Conservation (phyloP, 2,329 filamentous ascomycete genomes). For the Cladosporium sp. region DNA sequence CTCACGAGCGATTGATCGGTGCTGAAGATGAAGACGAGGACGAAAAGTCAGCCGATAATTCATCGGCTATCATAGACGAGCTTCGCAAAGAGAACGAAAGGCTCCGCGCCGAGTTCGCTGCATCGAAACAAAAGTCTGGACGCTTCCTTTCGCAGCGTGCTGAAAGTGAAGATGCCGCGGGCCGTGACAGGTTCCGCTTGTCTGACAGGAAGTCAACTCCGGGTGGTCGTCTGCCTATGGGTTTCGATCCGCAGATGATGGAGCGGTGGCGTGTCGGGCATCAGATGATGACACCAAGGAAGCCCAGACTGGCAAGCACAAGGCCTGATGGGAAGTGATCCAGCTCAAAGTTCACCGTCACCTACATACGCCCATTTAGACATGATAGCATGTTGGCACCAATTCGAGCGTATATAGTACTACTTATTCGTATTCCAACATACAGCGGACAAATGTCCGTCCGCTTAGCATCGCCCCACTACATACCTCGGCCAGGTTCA, state of each 20-base stretch:
- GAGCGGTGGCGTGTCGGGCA: constrained; percentile 15
- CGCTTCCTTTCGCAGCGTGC: constrained; percentile 14
- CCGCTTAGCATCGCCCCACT: not conserved
- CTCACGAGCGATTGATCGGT: constrained; percentile 6
- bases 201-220: constrained; percentile 9
- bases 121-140: constrained; percentile 3
- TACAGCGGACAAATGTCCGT: too few species aligned
- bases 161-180: not conserved
- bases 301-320: not conserved
- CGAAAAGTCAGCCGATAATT: not conserved
- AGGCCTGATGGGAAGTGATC: constrained; percentile 1
- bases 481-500: not conserved
- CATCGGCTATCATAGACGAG: constrained; percentile 4
- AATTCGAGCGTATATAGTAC: too few species aligned
- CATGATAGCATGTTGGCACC: not conserved
- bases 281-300: constrained; percentile 15
- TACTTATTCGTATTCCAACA: too few species aligned
- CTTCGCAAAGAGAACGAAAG: constrained; percentile 2
- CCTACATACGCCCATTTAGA: too few species aligned
- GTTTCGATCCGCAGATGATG: constrained; percentile 16
- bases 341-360: too few species aligned
- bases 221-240: not conserved
- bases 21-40: constrained; percentile 8
- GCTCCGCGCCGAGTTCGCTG: constrained; percentile 9
- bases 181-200: constrained; percentile 11